Base-by-base conservation (phyloP, 257 asterid genomes). In the Solanum peruvianum region DNA sequence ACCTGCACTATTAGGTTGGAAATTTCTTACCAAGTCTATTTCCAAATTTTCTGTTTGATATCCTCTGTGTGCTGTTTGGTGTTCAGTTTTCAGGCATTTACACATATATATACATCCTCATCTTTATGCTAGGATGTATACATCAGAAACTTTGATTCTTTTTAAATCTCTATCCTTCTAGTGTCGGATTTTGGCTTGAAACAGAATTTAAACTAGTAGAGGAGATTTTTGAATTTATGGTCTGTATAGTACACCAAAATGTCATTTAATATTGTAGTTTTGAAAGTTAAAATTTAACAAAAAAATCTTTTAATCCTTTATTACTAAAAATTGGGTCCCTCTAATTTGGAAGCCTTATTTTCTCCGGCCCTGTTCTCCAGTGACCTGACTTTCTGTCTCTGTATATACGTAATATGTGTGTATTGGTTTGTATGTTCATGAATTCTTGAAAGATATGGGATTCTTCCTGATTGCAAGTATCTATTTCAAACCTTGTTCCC, bases 21-120 rank as follows among this genome's bases (percentile, higher is more conserved):
- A 90, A 94, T 94, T 93, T 90, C 86, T 85, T 83, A 47, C 35
- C 52, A 25, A 85, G 23, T 77, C 64, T 87, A 16, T 23, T 29
- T 52, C n/a, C 45, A 69, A 45, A 31, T 44, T 35, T 42, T 11
- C 47, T 27, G 14, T 86, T 35, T 85, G 39, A 25, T 41, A 11
- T 11, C 60, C 58, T 78, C 35, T 29, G 56, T 47, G 31, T 62
- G 81, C 18, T 73, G 8, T 78, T n/a, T 84, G 39, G 37, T 58
- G 60, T 56, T 85, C 31, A 85, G 85, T 12, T 27, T 80, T 45
- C 56, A 75, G 82, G 56, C 56, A 23, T 41, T n/a, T 77, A 47
- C 42, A 27, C 84, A 27, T 44, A 18, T 44, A 18, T 47, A 14
- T 47, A 14, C 20, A 47, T 47, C 21, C 41, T 88, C 83, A n/a